Conservation (phyloP, 2,329 filamentous ascomycete genomes). For the Berkeleyomyces rouxiae region DNA sequence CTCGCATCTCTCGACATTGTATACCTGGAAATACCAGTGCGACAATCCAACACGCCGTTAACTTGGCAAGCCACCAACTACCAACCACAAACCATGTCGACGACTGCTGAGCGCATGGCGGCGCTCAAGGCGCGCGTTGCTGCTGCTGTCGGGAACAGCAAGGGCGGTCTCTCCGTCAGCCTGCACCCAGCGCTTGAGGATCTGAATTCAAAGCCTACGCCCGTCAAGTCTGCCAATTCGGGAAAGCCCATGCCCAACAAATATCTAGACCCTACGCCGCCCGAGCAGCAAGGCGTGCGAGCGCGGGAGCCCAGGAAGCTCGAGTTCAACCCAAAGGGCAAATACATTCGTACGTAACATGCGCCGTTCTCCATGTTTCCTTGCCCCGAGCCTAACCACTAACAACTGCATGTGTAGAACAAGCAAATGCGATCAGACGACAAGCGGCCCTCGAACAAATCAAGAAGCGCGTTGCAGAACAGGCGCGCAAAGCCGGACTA, state of each 20-base stretch:
- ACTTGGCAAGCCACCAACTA: neutral
- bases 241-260: constrained; percentile 39
- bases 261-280: constrained; percentile 55
- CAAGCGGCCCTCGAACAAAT: constrained; percentile 83
- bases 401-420: constrained; percentile 26
- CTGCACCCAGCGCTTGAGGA: constrained; percentile 60
- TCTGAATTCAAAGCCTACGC: constrained; percentile 29
- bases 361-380: neutral
- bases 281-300: constrained; percentile 45
- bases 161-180: constrained; percentile 56
- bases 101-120: constrained; percentile 50
- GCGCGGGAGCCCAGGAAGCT: constrained; percentile 58
- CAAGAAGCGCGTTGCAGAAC: constrained; percentile 81
- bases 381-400: neutral
- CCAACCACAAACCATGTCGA: constrained; percentile 30
- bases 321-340: constrained; percentile 86
- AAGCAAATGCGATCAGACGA: constrained; percentile 73
- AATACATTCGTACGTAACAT: constrained; percentile 52
- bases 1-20: no score
- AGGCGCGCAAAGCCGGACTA: constrained; percentile 77
- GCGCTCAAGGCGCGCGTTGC: constrained; percentile 67
- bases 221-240: neutral
- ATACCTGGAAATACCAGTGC: no score
- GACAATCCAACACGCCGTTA: no score
- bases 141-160: constrained; percentile 48